phyloP scores from a whole-genome alignment of 805 yeast genomes.

The Saturnispora silvae region DNA sequence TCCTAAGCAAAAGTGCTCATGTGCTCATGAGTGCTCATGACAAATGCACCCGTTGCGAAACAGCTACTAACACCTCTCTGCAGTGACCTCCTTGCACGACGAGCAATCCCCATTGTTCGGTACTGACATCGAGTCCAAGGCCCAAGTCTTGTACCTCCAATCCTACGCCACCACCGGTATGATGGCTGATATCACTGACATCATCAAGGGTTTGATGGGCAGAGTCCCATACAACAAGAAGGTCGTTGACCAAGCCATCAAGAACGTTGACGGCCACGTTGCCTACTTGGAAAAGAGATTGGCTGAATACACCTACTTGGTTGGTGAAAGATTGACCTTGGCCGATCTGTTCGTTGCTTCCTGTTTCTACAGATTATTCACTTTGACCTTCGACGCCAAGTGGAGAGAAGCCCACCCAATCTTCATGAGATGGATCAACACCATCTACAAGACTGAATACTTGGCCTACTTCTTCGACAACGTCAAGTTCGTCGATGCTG shows the following conservation, averaged over 20 bases:
- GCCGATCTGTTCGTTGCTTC: constrained; percentile 37
- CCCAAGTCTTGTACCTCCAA: constrained; percentile 63
- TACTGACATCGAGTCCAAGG: constrained; percentile 50
- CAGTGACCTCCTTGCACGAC: constrained; percentile 39
- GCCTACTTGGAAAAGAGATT: constrained; percentile 46
- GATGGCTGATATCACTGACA: constrained; percentile 34
- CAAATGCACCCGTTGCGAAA: background rate
- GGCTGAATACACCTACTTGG: constrained; percentile 34
- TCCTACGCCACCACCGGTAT: constrained; percentile 68
- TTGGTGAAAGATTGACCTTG: constrained; percentile 36
- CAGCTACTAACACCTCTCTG: constrained; percentile 14
- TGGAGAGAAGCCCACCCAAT: constrained; percentile 42
- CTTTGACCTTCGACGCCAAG: constrained; percentile 35
- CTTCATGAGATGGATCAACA: constrained; percentile 42
- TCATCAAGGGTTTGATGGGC: constrained; percentile 57
- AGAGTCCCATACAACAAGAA: constrained; percentile 69
- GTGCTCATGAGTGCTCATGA: background rate
- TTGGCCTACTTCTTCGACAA: constrained; percentile 40
- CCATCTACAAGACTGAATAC: constrained; percentile 35
- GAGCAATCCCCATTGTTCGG: constrained; percentile 41
- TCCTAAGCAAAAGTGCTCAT: background rate
- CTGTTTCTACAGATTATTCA: constrained; percentile 37
- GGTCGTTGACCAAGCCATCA: constrained; percentile 26
- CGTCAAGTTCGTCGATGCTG: constrained; percentile 52
- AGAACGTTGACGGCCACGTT: constrained; percentile 29